Evolutionary conservation across 306 rosid species (phyloP).

Genomic region (Sicyos edulis): DNA sequence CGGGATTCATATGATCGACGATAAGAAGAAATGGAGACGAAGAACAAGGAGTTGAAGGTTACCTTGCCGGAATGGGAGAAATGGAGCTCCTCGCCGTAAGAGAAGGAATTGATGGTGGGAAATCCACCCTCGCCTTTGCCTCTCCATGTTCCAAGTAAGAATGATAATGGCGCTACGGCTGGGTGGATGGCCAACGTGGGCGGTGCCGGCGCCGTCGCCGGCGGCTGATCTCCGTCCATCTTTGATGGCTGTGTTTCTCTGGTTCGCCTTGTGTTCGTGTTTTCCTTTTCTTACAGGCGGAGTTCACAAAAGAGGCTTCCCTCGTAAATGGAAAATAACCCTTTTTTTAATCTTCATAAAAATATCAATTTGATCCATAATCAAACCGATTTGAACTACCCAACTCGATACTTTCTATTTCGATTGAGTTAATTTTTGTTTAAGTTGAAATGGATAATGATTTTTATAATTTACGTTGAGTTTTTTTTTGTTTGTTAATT

Average conservation of each 20-base stretch:
- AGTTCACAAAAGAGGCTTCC: not conserved
- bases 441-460: too few species aligned
- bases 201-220: not conserved
- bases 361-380: too few species aligned
- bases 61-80: constrained; percentile 79
- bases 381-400: too few species aligned
- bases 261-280: not conserved
- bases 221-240: constrained; percentile 12
- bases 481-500: too few species aligned
- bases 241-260: not conserved
- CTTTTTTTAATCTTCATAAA: too few species aligned
- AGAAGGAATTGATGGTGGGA: constrained; percentile 76
- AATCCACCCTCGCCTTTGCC: constrained; percentile 80
- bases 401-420: too few species aligned
- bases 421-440: too few species aligned
- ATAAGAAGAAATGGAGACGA: not conserved
- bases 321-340: not conserved
- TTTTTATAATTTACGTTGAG: too few species aligned
- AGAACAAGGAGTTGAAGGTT: not conserved
- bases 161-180: constrained; percentile 53
- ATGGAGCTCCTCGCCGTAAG: constrained; percentile 63
- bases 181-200: constrained; percentile 35
- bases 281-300: not conserved
- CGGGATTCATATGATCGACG: not conserved
- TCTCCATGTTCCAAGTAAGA: constrained; percentile 69